Conservation (phyloP, 345 rosid genomes). For the Aquilaria yunnanensis region DNA sequence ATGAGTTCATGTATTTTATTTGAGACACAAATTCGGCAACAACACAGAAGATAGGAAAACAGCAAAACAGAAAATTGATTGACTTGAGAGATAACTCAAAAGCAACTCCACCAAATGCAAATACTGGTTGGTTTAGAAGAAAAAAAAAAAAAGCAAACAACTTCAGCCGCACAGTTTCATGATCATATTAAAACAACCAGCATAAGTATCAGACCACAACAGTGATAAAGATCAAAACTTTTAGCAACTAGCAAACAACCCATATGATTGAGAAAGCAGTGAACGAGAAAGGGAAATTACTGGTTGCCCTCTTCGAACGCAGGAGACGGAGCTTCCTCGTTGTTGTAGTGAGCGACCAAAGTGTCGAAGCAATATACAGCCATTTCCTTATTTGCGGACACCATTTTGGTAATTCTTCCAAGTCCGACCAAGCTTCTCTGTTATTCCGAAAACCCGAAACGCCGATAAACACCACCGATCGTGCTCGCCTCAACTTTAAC, state of each 20-base stretch:
- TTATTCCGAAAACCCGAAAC: no score
- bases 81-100: neutral
- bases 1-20: no score
- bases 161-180: neutral
- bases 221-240: neutral
- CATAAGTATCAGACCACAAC: neutral
- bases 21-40: neutral
- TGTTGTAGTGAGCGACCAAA: constrained; percentile 85
- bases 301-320: constrained; percentile 82
- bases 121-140: neutral
- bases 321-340: constrained; percentile 78
- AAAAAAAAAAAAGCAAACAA: neutral
- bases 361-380: constrained; percentile 97
- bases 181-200: neutral
- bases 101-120: no score
- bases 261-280: neutral
- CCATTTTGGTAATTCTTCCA: constrained; percentile 37
- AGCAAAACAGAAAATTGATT: neutral
- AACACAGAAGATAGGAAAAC: neutral
- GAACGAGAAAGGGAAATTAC: constrained; percentile 24
- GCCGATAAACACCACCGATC: no score
- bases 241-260: neutral
- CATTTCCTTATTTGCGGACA: constrained; percentile 93
- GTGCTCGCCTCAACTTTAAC: no score
- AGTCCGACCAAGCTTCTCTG: no score